A percentile compares a stretch with the other conserved stretches of the same genome.
These are phyloP conservation scores for Dioscorea cayenensis DNA, from an alignment of 116 monocot genomes.

Conservation along the genomic window DNA sequence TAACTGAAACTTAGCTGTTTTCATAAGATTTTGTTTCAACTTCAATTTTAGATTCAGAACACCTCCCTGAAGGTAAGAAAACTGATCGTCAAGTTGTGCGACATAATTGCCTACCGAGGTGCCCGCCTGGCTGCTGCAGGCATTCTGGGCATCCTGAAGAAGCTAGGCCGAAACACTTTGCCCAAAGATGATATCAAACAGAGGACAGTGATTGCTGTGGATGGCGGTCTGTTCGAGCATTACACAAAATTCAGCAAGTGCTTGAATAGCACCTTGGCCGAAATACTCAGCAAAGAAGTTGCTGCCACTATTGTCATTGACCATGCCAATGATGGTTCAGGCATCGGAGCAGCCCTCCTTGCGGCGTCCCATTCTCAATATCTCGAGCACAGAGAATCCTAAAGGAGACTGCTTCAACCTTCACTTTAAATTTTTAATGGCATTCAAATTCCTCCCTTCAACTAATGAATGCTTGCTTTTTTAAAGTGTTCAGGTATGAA, in stretches of 20 bases:
- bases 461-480: neutral
- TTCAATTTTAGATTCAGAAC: conserved; percentile 35
- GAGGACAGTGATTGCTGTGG: conserved; percentile 57
- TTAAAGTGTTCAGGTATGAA: neutral
- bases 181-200: conserved; percentile 5
- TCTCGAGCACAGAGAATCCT: conserved; percentile 17
- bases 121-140: conserved; percentile 86
- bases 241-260: conserved; percentile 52
- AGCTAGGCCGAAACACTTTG: conserved; percentile 48
- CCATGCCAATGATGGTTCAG: conserved; percentile 57
- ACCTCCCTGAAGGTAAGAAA: conserved; percentile 62
- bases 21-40: neutral
- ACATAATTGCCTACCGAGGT: conserved; percentile 64
- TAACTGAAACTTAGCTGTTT: neutral
- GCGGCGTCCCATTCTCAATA: conserved; percentile 68
- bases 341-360: conserved; percentile 58
- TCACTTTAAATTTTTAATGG: no score
- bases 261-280: conserved; percentile 37
- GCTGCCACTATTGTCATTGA: conserved; percentile 24
- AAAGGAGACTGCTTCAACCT: neutral
- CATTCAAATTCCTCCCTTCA: neutral
- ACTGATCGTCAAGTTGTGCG: conserved; percentile 56
- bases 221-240: conserved; percentile 64
- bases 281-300: conserved; percentile 49
- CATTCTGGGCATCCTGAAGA: conserved; percentile 77